A percentile compares a stretch with the other conserved stretches of the same genome.
Conservation (phyloP, 352 stramenopile genomes). For the Globisporangium nagaii region DNA sequence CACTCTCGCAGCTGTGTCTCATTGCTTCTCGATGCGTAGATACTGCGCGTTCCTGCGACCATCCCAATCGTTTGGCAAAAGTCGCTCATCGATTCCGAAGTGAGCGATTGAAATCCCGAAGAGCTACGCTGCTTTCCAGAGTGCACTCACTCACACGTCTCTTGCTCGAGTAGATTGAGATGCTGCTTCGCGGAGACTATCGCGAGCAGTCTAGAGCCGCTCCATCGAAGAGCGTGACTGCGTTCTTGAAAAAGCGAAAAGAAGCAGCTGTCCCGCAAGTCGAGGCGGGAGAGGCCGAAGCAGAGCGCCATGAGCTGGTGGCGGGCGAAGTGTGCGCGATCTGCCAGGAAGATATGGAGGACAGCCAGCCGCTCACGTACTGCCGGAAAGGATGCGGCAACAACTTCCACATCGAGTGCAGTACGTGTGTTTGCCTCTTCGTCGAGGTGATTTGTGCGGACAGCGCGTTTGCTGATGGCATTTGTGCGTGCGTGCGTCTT, state of each 20-base stretch:
- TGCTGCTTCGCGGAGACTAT: constrained; percentile 57
- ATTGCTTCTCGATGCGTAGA: constrained; percentile 11
- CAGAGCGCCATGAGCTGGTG: constrained; percentile 50
- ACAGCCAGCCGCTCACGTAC: constrained; percentile 55
- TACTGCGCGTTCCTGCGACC: constrained; percentile 61
- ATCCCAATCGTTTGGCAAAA: constrained; percentile 80
- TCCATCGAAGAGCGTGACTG: constrained; percentile 8
- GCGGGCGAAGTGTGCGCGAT: constrained; percentile 80
- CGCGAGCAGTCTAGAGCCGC: constrained; percentile 25
- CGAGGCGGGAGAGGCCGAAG: constrained; percentile 18
- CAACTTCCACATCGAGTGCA: constrained; percentile 72
- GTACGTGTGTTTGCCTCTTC: constrained; percentile 16
- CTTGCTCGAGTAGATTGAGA: constrained; percentile 39
- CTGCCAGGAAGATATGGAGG: constrained; percentile 79
- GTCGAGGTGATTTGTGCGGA: background rate
- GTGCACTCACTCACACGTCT: background rate
- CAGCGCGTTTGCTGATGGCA: background rate
- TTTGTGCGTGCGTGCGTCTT: background rate
- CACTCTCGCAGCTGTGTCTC: no score
- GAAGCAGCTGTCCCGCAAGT: constrained; percentile 15
- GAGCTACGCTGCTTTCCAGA: background rate
- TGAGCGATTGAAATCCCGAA: background rate
- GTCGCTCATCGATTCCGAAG: constrained; percentile 80
- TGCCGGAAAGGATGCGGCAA: constrained; percentile 75
- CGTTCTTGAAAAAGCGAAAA: constrained; percentile 44